phyloP scores from a whole-genome alignment of 1,284 basidiomycete genomes.

The Sporisorium iseilematis-ciliati region DNA sequence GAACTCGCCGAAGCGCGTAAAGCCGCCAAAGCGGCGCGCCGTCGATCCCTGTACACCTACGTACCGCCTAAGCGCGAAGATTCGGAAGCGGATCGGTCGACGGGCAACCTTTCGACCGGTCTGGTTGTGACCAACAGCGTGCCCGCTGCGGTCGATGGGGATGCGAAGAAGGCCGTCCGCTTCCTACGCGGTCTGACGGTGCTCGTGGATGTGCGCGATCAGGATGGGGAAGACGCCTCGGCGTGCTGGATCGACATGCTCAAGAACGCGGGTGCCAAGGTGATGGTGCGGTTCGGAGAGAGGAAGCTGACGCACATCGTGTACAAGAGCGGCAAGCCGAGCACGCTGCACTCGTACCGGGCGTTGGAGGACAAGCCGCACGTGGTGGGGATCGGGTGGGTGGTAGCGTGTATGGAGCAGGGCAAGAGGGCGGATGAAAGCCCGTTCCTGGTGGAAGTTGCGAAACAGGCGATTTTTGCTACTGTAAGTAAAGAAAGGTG shows the following conservation, averaged over 20 bases:
- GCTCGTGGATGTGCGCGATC: constrained; percentile 62
- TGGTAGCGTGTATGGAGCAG: constrained; percentile 55
- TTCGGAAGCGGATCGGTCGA: constrained; percentile 34
- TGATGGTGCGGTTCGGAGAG: constrained; percentile 47
- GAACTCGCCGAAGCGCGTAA: constrained; percentile 34
- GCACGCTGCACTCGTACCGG: constrained; percentile 55
- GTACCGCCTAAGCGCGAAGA: constrained; percentile 45
- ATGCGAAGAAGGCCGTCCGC: constrained; percentile 25
- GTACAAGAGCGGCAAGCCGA: constrained; percentile 60
- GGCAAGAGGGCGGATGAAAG: constrained; percentile 52
- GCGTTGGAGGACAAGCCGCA: constrained; percentile 52
- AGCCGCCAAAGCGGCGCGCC: constrained; percentile 44
- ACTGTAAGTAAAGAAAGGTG: constrained; percentile 39
- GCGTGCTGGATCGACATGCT: constrained; percentile 58
- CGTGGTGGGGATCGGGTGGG: constrained; percentile 63
- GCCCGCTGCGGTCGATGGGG: constrained; percentile 11
- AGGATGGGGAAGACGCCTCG: constrained; percentile 61
- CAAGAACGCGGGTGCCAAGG: constrained; percentile 57
- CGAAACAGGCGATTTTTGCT: constrained; percentile 62
- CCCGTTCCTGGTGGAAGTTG: constrained; percentile 62
- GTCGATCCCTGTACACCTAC: constrained; percentile 54
- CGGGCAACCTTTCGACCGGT: constrained; percentile 36
- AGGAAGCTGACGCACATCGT: constrained; percentile 61
- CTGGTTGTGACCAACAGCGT: constrained; percentile 16
- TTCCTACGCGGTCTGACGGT: constrained; percentile 56